Evolutionary conservation across 2,329 filamentous ascomycete species (phyloP).

Genomic region (Cladosporium oxysporum): DNA sequence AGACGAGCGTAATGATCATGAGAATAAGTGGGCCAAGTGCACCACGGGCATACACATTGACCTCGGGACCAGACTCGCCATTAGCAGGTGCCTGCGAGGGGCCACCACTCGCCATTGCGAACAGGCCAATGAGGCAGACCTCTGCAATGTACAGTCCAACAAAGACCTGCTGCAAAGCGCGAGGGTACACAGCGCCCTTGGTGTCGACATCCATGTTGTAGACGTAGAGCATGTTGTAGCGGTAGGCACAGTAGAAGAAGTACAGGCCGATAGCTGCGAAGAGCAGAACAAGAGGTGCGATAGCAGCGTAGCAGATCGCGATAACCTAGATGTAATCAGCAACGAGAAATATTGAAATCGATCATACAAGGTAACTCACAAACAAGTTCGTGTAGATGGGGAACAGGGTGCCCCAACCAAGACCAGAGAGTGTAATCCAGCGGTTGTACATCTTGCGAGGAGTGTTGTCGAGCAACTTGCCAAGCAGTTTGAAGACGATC

Average conservation of each 20-base stretch:
- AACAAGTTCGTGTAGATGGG: constrained; percentile 80
- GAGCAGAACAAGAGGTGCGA: constrained; percentile 79
- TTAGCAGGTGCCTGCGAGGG: constrained; percentile 27
- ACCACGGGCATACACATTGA: constrained; percentile 23
- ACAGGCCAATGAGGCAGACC: constrained; percentile 80
- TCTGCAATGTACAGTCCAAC: constrained; percentile 82
- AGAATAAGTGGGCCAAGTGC: constrained; percentile 68
- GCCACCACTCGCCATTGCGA: constrained; percentile 65
- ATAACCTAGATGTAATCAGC: constrained; percentile 22
- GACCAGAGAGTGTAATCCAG: constrained; percentile 71
- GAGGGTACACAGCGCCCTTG: constrained; percentile 82
- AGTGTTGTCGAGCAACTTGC: constrained; percentile 72
- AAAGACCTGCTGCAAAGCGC: constrained; percentile 83
- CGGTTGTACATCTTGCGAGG: constrained; percentile 78
- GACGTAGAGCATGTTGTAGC: constrained; percentile 89
- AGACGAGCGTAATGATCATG: constrained; percentile 74
- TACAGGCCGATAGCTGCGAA: constrained; percentile 79
- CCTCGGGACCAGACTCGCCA: constrained; percentile 11
- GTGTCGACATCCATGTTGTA: constrained; percentile 81
- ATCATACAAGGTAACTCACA: constrained; percentile 58
- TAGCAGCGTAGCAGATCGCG: constrained; percentile 83
- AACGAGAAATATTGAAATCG: constrained; percentile 29
- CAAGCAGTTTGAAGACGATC: constrained; percentile 70
- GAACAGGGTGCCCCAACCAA: constrained; percentile 82
- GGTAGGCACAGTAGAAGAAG: constrained; percentile 83